A percentile compares a stretch with the other conserved stretches of the same genome.
phyloP scores from a whole-genome alignment of 2,329 filamentous ascomycete species.

The Emericellopsis cladophorae region DNA sequence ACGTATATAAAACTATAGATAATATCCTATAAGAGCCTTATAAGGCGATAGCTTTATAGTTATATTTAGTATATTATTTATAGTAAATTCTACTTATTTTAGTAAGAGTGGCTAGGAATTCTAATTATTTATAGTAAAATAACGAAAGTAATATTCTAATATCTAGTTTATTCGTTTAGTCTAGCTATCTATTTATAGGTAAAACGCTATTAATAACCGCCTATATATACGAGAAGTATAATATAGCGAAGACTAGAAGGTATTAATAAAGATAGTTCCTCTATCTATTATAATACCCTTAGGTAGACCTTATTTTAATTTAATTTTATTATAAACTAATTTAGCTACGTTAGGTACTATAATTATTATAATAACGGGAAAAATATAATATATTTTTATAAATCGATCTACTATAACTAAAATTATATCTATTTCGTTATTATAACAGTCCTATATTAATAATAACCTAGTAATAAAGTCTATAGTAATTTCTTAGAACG shows the following conservation, averaged over 20 bases:
- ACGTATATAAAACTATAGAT: neutral
- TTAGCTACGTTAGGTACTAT: neutral
- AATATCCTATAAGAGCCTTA: too few species aligned
- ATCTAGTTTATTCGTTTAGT: neutral
- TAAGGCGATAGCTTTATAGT: too few species aligned
- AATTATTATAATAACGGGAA: neutral
- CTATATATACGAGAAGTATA: neutral
- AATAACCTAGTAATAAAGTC: too few species aligned
- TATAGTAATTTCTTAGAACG: neutral
- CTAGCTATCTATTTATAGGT: neutral
- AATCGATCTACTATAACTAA: neutral
- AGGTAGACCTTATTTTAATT: too few species aligned
- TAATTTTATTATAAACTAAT: neutral
- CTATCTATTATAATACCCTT: neutral
- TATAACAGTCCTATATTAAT: neutral
- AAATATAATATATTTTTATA: neutral
- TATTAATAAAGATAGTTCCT: neutral
- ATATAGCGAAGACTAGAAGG: neutral
- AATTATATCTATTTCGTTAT: neutral
- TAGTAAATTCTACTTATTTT: neutral
- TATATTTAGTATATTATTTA: too few species aligned
- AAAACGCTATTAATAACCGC: neutral
- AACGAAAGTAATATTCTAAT: neutral
- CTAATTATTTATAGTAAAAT: neutral
- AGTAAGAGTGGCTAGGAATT: neutral